Conservation (phyloP, 148 eudicot species). For the Oxyria digyna region DNA sequence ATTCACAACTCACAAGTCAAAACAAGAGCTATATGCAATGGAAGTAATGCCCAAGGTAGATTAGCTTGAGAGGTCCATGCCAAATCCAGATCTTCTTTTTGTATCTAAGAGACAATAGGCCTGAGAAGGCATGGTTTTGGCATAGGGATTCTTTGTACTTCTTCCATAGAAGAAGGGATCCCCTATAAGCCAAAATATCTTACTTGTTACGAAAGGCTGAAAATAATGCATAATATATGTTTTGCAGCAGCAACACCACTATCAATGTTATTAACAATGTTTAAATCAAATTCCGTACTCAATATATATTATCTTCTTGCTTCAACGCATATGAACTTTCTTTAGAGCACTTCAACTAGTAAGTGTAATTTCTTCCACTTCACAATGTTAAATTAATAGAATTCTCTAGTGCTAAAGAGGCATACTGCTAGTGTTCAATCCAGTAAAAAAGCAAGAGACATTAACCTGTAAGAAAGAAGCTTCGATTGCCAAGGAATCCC, state of each 20-base stretch:
- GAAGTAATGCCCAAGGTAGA: neutral
- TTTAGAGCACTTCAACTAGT: neutral
- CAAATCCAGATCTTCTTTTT: neutral
- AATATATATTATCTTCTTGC: neutral
- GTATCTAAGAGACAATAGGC: neutral
- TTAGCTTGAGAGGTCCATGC: neutral
- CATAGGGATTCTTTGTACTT: neutral
- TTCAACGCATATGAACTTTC: neutral
- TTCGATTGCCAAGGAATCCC: constrained; percentile 97
- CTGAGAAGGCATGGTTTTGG: neutral
- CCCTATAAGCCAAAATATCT: neutral
- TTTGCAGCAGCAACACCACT: neutral
- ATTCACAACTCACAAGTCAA: neutral
- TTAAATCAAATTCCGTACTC: neutral
- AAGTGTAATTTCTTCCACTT: neutral
- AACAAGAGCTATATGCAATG: neutral
- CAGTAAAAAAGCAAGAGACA: constrained; percentile 1
- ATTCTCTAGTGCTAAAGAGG: neutral
- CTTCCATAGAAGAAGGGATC: neutral
- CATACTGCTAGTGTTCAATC: neutral
- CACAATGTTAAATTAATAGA: neutral
- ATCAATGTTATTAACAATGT: neutral
- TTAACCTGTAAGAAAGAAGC: constrained; percentile 94
- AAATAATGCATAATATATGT: neutral
- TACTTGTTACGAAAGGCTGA: neutral